phyloP scores from a whole-genome alignment of 1,284 basidiomycete species.

The Ceratobasidium sp. region DNA sequence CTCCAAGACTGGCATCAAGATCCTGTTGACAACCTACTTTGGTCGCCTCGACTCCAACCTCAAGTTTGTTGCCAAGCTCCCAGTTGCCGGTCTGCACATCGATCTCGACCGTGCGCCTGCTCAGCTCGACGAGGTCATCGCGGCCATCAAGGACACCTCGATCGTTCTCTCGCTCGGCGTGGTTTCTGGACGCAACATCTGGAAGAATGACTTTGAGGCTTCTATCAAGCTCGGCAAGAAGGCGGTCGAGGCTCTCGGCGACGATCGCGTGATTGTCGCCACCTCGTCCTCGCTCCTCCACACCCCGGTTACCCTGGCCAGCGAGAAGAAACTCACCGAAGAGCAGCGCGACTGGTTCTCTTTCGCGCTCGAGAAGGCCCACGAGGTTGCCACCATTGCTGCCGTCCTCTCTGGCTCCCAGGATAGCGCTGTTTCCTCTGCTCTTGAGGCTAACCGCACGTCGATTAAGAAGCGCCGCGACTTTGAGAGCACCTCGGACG shows the following conservation, averaged over 20 bases:
- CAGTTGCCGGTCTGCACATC: constrained; percentile 93
- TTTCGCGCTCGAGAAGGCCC: constrained; percentile 96
- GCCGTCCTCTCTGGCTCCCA: constrained; percentile 83
- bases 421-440: constrained; percentile 68
- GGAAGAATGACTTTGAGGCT: constrained; percentile 95
- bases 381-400: constrained; percentile 89
- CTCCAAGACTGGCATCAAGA: constrained; percentile 83
- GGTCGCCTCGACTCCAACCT: constrained; percentile 94
- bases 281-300: constrained; percentile 98
- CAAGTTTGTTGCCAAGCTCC: constrained; percentile 89
- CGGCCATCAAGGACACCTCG: constrained; percentile 82
- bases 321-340: constrained; percentile 89
- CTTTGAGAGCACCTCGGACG: constrained; percentile 95
- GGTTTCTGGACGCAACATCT: constrained; percentile 99
- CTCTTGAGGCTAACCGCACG: constrained; percentile 85
- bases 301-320: constrained; percentile 94
- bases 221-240: constrained; percentile 86
- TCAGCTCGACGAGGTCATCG: constrained; percentile 86
- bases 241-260: constrained; percentile 81
- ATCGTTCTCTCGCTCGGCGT: constrained; percentile 92
- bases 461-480: constrained; percentile 96
- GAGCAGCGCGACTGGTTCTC: constrained; percentile 99
- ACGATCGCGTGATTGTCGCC: constrained; percentile 89
- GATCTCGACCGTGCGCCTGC: constrained; percentile 93
- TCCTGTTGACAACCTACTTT: constrained; percentile 95